These are phyloP conservation scores for Malus orientalis DNA, from an alignment of 306 rosid genomes.

Conservation along the genomic window DNA sequence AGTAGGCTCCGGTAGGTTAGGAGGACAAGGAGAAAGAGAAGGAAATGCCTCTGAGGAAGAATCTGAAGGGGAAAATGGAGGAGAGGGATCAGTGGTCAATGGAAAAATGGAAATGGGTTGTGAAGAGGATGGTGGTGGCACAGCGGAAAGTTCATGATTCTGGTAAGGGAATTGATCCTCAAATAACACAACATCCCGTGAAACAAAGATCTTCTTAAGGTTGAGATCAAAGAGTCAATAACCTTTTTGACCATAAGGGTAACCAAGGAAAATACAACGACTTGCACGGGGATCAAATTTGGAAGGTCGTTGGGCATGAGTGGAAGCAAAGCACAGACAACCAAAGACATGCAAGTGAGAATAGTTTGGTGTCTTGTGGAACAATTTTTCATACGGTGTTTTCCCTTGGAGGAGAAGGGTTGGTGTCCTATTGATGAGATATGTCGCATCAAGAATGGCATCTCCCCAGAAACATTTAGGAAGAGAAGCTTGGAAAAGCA, in stretches of 20 bases:
- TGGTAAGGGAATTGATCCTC: neutral
- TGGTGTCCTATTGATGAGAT: neutral
- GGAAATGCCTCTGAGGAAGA: too few species aligned
- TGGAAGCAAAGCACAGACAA: too few species aligned
- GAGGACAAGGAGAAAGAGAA: too few species aligned
- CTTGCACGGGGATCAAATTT: too few species aligned
- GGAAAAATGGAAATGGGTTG: constrained; percentile 23
- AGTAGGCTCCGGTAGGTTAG: neutral
- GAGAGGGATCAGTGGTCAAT: constrained; percentile 11
- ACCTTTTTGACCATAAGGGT: neutral
- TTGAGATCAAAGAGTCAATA: neutral
- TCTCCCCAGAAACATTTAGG: neutral
- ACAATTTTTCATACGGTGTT: neutral
- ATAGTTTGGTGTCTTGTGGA: rapidly evolving
- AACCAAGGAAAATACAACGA: neutral
- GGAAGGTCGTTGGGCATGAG: too few species aligned
- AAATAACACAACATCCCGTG: neutral
- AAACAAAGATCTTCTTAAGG: neutral
- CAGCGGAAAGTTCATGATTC: neutral
- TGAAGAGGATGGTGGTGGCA: neutral
- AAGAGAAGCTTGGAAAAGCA: neutral
- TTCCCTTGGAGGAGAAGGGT: neutral
- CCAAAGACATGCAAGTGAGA: neutral
- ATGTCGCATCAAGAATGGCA: neutral
- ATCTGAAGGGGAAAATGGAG: too few species aligned